Evolutionary conservation across 768 basidiomycete species (phyloP), one percentile per base, ranked within the genome.

Genomic region (Hericium alpestre): DNA sequence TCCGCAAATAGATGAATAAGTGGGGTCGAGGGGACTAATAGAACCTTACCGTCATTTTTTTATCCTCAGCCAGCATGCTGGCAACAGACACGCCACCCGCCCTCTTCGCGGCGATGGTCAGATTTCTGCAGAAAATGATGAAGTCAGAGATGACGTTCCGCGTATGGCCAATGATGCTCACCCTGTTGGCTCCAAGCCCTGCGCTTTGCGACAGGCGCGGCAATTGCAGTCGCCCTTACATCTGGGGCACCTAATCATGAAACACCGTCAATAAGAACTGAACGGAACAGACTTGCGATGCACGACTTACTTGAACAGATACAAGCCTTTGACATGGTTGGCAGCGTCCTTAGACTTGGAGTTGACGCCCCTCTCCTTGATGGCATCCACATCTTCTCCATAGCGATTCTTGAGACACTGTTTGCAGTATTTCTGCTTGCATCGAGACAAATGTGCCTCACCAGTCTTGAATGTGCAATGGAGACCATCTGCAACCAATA

Each of bases 171-270:
- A 48, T 22, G 25, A 43, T 37, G 67, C 79, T 18, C 61, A 86
- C 86, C 83, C 83, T 27, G 76, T 76, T 0, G 83, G 76, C 53
- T 75, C 74, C 32, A 84, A 70, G 20, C 85, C 86, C 65, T 81
- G 75, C 15, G 77, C 72, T 67, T 83, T 86, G 57, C 81, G 77
- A 69, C 88, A 90, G 4, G 66, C 67, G 43, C 76, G 73, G 60
- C 88, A 90, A 65, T 82, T 87, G 69, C 88, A 90, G 10, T 74
- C 69, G 61, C 78, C 81, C 53, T 76, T 71, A 58, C 88, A 90
- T 62, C 75, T 78, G 4, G 86, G 86, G 61, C 88, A 90, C 65
- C 87, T 90, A 60, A 25, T 47, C 53, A n/a, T 46, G 16, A 18
- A 46, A 32, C 8, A 32, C 32, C 16, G 43, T 46, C 43, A 46